Percentiles rank a stretch among this genome's conserved stretches.
These are phyloP conservation scores for Globisporangium polare DNA, from an alignment of 352 stramenopile genomes.

Conservation along the genomic window DNA sequence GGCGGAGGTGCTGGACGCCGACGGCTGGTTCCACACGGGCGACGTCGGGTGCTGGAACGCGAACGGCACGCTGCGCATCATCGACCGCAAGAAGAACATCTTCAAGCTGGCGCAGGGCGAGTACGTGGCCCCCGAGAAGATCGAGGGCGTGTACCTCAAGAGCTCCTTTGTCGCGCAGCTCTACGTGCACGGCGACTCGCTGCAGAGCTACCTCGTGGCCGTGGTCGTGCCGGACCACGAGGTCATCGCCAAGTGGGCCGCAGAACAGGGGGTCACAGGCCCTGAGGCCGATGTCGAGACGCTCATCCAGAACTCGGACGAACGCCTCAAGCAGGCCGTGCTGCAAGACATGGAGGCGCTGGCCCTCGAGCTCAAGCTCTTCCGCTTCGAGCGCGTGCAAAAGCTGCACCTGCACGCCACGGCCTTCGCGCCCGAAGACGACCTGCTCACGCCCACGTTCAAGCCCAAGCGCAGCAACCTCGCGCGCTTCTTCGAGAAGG, in stretches of 20 bases:
- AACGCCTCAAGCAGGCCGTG: slow-evolving; percentile 24
- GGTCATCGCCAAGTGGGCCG: not conserved
- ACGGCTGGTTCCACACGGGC: slow-evolving; percentile 88
- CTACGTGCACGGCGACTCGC: not conserved
- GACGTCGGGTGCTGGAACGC: slow-evolving; percentile 93
- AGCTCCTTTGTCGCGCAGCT: not conserved
- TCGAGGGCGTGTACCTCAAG: slow-evolving; percentile 86
- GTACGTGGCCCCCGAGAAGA: slow-evolving; percentile 94
- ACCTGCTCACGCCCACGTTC: slow-evolving; percentile 93
- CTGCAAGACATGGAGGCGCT: slow-evolving; percentile 35
- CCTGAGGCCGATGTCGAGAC: not conserved
- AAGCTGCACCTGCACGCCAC: slow-evolving; percentile 87
- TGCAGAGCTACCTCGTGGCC: not conserved
- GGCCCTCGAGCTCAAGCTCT: slow-evolving; percentile 55
- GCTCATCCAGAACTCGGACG: slow-evolving; percentile 15
- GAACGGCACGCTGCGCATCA: slow-evolving; percentile 82
- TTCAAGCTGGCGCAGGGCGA: slow-evolving; percentile 91
- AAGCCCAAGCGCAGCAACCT: slow-evolving; percentile 92
- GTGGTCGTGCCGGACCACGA: not conserved
- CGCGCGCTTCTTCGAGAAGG: slow-evolving; percentile 40
- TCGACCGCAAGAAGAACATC: slow-evolving; percentile 89
- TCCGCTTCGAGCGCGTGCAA: slow-evolving; percentile 91
- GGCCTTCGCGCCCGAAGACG: slow-evolving; percentile 89
- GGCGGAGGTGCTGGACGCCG: not conserved
- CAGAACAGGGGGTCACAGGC: slow-evolving; percentile 17